Percentiles rank a stretch among this genome's conserved stretches.
These are phyloP conservation scores for Naematelia aurantialba DNA, from an alignment of 768 basidiomycete species.

Conservation along the genomic window DNA sequence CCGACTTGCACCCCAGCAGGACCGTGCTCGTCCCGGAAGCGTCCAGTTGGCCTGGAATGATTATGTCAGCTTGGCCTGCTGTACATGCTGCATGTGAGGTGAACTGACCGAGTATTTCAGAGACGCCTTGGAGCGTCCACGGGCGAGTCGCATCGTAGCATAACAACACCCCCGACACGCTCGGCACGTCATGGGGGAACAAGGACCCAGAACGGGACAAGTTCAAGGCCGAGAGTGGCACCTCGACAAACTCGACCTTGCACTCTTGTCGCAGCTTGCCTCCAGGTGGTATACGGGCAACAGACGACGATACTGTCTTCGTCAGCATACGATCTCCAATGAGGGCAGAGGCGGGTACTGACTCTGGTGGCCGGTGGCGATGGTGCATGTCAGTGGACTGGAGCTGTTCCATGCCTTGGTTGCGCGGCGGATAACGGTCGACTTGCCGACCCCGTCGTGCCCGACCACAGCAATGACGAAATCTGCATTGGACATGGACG, in stretches of 20 bases:
- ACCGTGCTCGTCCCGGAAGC: slow-evolving; percentile 58
- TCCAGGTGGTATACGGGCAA: slow-evolving; percentile 35
- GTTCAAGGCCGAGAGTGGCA: slow-evolving; percentile 6
- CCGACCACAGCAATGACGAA: slow-evolving; percentile 70
- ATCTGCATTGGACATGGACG: slow-evolving; percentile 8
- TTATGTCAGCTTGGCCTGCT: neutral
- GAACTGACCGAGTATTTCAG: slow-evolving; percentile 67
- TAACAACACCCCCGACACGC: slow-evolving; percentile 72
- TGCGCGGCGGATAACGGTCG: slow-evolving; percentile 72
- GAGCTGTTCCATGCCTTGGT: slow-evolving; percentile 58
- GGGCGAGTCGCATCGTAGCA: slow-evolving; percentile 74
- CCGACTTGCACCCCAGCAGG: slow-evolving; percentile 83
- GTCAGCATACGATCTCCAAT: slow-evolving; percentile 8
- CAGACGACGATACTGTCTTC: slow-evolving; percentile 23
- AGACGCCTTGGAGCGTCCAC: slow-evolving; percentile 64
- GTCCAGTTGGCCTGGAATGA: neutral
- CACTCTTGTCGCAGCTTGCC: slow-evolving; percentile 32
- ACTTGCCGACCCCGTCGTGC: slow-evolving; percentile 74
- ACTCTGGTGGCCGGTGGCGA: slow-evolving; percentile 34
- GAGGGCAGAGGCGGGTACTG: slow-evolving; percentile 1
- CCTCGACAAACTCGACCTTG: slow-evolving; percentile 39
- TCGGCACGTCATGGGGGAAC: slow-evolving; percentile 61
- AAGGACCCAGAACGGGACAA: slow-evolving; percentile 4
- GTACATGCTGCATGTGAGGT: slow-evolving; percentile 14
- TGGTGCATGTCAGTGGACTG: slow-evolving; percentile 13